Evolutionary conservation across 1,139 yeast genomes (phyloP).

Genomic region (Taphrina communis): DNA sequence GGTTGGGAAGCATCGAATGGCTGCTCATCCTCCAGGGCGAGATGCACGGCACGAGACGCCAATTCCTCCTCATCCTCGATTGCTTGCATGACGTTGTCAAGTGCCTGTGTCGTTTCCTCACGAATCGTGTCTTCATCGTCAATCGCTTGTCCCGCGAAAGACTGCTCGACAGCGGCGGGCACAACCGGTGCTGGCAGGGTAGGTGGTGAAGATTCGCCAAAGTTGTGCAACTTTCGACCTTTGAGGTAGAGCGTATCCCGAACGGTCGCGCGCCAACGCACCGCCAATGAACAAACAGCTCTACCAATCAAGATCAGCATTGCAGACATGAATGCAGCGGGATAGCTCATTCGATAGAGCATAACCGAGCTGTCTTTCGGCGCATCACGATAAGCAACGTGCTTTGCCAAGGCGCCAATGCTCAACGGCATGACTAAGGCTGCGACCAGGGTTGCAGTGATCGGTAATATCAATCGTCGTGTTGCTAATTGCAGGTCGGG

Average conservation of each 20-base stretch:
- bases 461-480: conserved; percentile 27
- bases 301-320: not conserved
- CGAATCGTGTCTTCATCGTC: not conserved
- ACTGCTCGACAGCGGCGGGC: not conserved
- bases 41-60: not conserved
- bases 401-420: conserved; percentile 33
- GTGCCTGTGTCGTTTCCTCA: not conserved
- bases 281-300: not conserved
- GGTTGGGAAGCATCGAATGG: conserved; percentile 8
- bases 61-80: conserved; percentile 9
- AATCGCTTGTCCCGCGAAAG: not conserved
- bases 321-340: conserved; percentile 22
- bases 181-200: not conserved
- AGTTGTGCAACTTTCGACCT: conserved; percentile 34
- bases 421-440: conserved; percentile 36
- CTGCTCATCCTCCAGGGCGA: conserved; percentile 1
- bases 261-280: conserved; percentile 22
- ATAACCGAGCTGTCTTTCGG: conserved; percentile 4
- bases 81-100: not conserved
- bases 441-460: conserved; percentile 11
- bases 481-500: conserved; percentile 40
- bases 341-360: conserved; percentile 30
- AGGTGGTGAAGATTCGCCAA: conserved; percentile 20
- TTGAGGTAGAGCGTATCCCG: conserved; percentile 33
- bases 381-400: conserved; percentile 11